Conservation (phyloP, 768 basidiomycete genomes). For the Kwoniella mangroviensis region DNA sequence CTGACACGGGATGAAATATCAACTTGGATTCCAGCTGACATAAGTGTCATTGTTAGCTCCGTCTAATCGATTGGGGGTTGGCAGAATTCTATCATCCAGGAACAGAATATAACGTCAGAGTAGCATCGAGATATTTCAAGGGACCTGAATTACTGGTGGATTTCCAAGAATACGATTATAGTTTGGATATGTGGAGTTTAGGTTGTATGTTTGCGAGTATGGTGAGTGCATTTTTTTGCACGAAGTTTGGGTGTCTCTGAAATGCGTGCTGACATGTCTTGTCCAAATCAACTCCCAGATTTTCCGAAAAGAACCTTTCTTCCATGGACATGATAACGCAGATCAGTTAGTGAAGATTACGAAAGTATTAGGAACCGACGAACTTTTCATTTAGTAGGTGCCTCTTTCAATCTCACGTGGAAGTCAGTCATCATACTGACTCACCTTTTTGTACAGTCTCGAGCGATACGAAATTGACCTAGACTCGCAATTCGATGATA, state of each 20-base stretch:
- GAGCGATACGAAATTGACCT: constrained; percentile 83
- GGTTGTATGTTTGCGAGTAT: constrained; percentile 99
- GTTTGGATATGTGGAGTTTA: constrained; percentile 97
- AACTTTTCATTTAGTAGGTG: constrained; percentile 77
- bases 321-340: constrained; percentile 98
- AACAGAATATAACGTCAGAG: constrained; percentile 97
- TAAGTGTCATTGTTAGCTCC: too few species aligned
- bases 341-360: constrained; percentile 98
- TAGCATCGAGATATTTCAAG: constrained; percentile 97
- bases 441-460: constrained; percentile 36
- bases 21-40: too few species aligned
- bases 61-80: constrained; percentile 97
- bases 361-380: constrained; percentile 96
- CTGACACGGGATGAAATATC: too few species aligned
- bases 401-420: background rate
- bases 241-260: too few species aligned
- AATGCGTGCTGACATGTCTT: too few species aligned
- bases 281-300: constrained; percentile 64
- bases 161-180: constrained; percentile 98
- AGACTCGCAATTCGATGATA: constrained; percentile 93
- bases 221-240: constrained; percentile 63
- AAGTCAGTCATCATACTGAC: too few species aligned
- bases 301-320: constrained; percentile 98
- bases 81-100: constrained; percentile 98
- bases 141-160: constrained; percentile 95